Conservation (phyloP, 768 basidiomycete genomes). For the Coprinopsis strossmayeri region DNA sequence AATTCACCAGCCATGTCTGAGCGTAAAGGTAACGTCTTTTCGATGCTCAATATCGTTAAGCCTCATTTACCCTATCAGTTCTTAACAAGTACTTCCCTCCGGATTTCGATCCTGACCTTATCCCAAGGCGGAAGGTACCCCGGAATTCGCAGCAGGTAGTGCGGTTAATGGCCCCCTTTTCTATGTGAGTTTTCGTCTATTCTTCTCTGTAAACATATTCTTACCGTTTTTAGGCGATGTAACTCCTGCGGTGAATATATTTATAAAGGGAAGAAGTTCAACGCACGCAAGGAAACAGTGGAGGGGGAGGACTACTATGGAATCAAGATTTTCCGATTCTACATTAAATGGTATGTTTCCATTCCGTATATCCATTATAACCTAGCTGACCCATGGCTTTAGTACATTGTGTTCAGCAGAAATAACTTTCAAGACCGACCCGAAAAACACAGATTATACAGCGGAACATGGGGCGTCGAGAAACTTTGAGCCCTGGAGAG, state of each 20-base stretch:
- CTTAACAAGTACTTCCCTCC: conserved; percentile 96
- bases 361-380: conserved; percentile 1
- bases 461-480: conserved; percentile 96
- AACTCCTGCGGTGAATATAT: conserved; percentile 98
- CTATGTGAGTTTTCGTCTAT: conserved; percentile 55
- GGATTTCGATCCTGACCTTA: conserved; percentile 97
- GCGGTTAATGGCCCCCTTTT: conserved; percentile 98
- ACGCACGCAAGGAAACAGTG: conserved; percentile 97
- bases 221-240: conserved; percentile 53
- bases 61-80: too few relatives aligned
- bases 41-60: too few relatives aligned
- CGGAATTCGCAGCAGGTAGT: conserved; percentile 97
- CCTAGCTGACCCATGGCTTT: background rate
- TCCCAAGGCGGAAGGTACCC: conserved; percentile 82
- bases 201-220: conserved; percentile 7
- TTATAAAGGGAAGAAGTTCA: conserved; percentile 99
- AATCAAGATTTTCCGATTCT: conserved; percentile 94
- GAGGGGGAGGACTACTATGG: conserved; percentile 97
- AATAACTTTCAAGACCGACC: conserved; percentile 99
- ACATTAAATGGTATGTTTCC: conserved; percentile 73
- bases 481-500: conserved; percentile 97
- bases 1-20: conserved; percentile 57
- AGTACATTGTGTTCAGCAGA: conserved; percentile 96
- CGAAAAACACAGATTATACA: conserved; percentile 90
- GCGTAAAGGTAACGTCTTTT: conserved; percentile 77